These are phyloP conservation scores for Onygenales sp. DNA, from an alignment of 2,329 filamentous ascomycete species.

Conservation along the genomic window DNA sequence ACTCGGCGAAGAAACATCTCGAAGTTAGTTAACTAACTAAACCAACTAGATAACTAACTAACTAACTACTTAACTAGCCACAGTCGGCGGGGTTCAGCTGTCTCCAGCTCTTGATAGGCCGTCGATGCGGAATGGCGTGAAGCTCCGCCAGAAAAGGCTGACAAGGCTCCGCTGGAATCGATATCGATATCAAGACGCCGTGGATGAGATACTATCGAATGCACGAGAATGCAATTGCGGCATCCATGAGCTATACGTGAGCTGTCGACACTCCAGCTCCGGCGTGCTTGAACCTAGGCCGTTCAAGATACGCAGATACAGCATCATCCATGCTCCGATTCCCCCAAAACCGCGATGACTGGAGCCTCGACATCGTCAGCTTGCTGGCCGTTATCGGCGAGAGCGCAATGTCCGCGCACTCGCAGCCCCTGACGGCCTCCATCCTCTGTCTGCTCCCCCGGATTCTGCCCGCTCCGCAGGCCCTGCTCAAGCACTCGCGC, in stretches of 20 bases:
- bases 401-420: constrained; percentile 48
- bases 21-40: neutral
- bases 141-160: neutral
- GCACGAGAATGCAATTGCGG: too few relatives aligned
- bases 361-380: constrained; percentile 53
- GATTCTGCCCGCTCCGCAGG: constrained; percentile 54
- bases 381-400: constrained; percentile 56
- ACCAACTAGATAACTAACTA: too few relatives aligned
- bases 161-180: too few relatives aligned
- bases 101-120: neutral
- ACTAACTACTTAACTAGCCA: neutral
- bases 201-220: too few relatives aligned
- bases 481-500: constrained; percentile 48
- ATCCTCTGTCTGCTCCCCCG: constrained; percentile 49
- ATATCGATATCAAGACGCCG: too few relatives aligned
- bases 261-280: too few relatives aligned
- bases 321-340: constrained; percentile 2
- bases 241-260: too few relatives aligned
- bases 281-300: too few relatives aligned
- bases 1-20: too few relatives aligned
- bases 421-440: constrained; percentile 51
- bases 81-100: neutral
- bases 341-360: constrained; percentile 23
- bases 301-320: too few relatives aligned
- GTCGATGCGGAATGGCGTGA: neutral